Percentiles rank a stretch among this genome's conserved stretches.
Evolutionary conservation across 352 stramenopile genomes (phyloP).

Genomic region (Phytophthora litchii): DNA sequence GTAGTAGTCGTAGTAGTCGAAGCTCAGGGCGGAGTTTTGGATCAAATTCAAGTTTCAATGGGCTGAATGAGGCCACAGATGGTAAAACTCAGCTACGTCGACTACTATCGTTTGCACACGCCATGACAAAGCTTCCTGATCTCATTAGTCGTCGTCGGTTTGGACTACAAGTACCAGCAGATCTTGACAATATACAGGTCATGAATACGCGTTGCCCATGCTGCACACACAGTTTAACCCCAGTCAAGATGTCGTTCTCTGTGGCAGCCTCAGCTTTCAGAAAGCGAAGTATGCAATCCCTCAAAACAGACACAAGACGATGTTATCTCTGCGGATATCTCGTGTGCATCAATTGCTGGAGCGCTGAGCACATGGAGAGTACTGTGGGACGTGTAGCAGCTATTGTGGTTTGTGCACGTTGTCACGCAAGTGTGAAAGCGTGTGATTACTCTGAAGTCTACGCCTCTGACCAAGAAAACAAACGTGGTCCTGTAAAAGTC

Average conservation of each 20-base stretch:
- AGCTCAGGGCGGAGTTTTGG: neutral
- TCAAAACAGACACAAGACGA: constrained; percentile 25
- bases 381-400: constrained; percentile 12
- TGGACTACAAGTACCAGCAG: constrained; percentile 21
- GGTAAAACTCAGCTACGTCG: constrained; percentile 15
- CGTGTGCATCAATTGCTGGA: constrained; percentile 31
- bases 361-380: constrained; percentile 29
- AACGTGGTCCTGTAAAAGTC: constrained; percentile 15
- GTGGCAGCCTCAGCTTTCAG: constrained; percentile 17
- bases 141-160: constrained; percentile 23
- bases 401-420: constrained; percentile 27
- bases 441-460: constrained; percentile 31
- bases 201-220: constrained; percentile 26
- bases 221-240: constrained; percentile 29
- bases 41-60: constrained; percentile 7
- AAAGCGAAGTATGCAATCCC: constrained; percentile 12
- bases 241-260: constrained; percentile 22
- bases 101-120: constrained; percentile 19
- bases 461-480: constrained; percentile 8
- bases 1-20: neutral
- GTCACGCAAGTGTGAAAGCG: constrained; percentile 16
- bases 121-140: constrained; percentile 22
- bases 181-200: constrained; percentile 13
- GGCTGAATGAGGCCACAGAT: constrained; percentile 20
- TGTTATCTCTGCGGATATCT: constrained; percentile 33